Evolutionary conservation across 2,329 filamentous ascomycete genomes (phyloP).

Genomic region (Diplodia corticola): DNA sequence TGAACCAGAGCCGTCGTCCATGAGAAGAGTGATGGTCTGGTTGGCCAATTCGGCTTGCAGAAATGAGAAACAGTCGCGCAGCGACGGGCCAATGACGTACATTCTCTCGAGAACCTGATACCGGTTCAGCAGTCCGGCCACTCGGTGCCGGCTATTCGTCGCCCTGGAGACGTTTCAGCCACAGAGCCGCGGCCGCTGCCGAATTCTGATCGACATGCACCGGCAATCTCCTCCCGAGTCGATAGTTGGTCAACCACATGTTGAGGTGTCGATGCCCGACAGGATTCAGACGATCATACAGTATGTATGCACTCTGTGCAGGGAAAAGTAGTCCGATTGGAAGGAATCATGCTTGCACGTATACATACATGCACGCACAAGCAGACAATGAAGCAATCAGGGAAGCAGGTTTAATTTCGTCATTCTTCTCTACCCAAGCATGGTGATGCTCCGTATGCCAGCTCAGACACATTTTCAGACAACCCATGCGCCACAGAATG

Average conservation of each 20-base stretch:
- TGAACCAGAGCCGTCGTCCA: too few relatives aligned
- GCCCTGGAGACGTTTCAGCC: not conserved
- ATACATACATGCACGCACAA: not conserved
- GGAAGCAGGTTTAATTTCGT: not conserved
- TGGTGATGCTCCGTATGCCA: not conserved
- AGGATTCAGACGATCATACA: not conserved
- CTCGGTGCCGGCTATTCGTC: not conserved
- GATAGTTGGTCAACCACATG: not conserved
- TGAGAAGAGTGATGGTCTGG: not conserved
- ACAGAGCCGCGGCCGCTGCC: not conserved
- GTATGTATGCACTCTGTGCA: not conserved
- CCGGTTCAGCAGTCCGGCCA: not conserved
- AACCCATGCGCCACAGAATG: not conserved
- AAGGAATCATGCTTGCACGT: not conserved
- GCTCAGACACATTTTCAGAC: not conserved
- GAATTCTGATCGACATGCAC: not conserved
- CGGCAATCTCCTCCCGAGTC: not conserved
- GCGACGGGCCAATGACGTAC: not conserved
- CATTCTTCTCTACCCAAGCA: constrained; percentile 5
- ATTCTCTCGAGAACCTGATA: not conserved
- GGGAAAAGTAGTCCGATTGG: not conserved
- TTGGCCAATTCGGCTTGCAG: not conserved
- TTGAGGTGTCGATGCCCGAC: not conserved
- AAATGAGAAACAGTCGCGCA: not conserved
- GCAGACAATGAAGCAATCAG: not conserved